phyloP scores from a whole-genome alignment of 2,329 filamentous ascomycete genomes.

The Verticillium longisporum region DNA sequence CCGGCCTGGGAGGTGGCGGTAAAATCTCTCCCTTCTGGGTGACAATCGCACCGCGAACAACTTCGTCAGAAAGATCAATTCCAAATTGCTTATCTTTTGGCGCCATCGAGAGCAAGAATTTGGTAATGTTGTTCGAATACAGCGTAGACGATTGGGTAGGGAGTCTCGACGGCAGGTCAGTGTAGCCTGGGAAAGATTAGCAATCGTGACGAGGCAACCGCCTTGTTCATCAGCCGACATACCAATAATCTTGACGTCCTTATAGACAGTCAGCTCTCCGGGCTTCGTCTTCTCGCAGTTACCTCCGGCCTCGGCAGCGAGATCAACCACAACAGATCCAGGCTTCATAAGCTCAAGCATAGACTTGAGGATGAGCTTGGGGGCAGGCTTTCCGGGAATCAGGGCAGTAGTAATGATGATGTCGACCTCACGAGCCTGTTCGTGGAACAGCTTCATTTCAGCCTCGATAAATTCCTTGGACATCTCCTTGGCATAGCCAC shows the following conservation, averaged over 20 bases:
- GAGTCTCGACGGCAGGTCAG: conserved; percentile 77
- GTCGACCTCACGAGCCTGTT: conserved; percentile 81
- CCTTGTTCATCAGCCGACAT: conserved; percentile 16
- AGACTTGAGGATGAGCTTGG: conserved; percentile 73
- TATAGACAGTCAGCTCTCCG: conserved; percentile 62
- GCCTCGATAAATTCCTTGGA: conserved; percentile 89
- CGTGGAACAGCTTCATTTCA: conserved; percentile 87
- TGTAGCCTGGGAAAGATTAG: conserved; percentile 52
- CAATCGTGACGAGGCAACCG: not conserved
- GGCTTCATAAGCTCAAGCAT: conserved; percentile 85
- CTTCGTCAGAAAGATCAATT: conserved; percentile 75
- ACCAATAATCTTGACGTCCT: conserved; percentile 82
- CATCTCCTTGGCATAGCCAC: conserved; percentile 91
- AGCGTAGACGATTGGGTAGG: conserved; percentile 85
- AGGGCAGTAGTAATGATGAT: conserved; percentile 91
- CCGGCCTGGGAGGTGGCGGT: conserved; percentile 66
- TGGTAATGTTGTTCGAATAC: conserved; percentile 92
- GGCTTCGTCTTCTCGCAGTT: conserved; percentile 80
- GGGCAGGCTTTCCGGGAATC: conserved; percentile 77
- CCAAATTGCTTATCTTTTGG: conserved; percentile 74
- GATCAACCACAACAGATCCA: conserved; percentile 79
- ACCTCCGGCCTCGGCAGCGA: conserved; percentile 80
- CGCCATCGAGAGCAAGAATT: conserved; percentile 75
- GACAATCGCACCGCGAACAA: conserved; percentile 78
- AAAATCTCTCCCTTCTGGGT: conserved; percentile 71